A percentile compares a stretch with the other conserved stretches of the same genome.
Conservation (phyloP, 495 filamentous ascomycete genomes). For the Lophiotrema nucula region DNA sequence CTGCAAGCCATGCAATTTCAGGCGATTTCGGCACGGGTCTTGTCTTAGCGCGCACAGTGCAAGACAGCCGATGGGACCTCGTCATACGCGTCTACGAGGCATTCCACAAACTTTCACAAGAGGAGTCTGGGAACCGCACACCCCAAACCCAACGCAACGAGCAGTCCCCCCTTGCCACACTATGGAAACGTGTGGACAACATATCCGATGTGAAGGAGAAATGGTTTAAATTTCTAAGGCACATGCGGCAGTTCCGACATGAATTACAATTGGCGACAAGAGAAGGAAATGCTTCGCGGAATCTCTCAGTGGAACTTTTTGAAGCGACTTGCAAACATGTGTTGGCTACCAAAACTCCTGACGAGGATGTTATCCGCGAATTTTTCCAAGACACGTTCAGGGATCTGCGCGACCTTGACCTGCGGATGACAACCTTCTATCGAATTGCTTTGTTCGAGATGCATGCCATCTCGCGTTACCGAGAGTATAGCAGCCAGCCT, state of each 20-base stretch:
- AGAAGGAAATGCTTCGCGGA: neutral
- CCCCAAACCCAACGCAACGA: too few species aligned
- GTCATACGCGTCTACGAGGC: too few species aligned
- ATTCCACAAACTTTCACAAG: too few species aligned
- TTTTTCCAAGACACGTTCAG: conserved; percentile 14
- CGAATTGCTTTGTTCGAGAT: conserved; percentile 12
- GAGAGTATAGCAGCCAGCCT: conserved; percentile 10
- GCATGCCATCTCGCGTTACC: conserved; percentile 13
- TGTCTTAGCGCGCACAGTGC: conserved; percentile 26
- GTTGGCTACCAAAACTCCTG: neutral
- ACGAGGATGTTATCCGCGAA: conserved; percentile 21
- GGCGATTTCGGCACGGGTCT: conserved; percentile 22
- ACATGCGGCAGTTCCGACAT: conserved; percentile 17
- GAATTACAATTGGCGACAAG: neutral
- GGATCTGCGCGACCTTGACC: conserved; percentile 9
- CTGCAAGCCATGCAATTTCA: conserved; percentile 6
- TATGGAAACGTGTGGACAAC: conserved; percentile 7
- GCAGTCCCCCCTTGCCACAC: too few species aligned
- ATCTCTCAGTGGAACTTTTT: neutral
- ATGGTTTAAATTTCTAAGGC: conserved; percentile 14
- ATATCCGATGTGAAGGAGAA: conserved; percentile 8
- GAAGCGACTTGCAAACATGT: neutral
- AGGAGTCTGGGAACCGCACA: too few species aligned
- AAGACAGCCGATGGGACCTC: conserved; percentile 32
- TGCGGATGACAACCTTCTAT: conserved; percentile 9